Evolutionary conservation across 208 protist species (phyloP), one percentile per base, ranked within the genome.

Genomic region (Blechomonas ayalai): DNA sequence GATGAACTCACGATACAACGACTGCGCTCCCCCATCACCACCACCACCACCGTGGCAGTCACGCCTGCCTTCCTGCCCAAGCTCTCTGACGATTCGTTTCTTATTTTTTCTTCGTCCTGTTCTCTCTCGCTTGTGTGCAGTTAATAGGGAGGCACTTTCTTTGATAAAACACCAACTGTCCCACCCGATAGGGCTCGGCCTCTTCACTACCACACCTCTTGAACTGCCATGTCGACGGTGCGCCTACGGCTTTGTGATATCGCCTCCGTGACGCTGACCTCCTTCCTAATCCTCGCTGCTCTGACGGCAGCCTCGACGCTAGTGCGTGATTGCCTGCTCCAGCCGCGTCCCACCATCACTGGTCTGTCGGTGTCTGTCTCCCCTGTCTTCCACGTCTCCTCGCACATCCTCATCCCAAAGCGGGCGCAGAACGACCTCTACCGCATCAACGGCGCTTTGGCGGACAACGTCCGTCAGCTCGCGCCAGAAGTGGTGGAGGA

Each of bases 231-330:
- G 74, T 51, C 73, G 31, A 60, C 53, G n/a, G 55, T 73, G 26
- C 55, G 62, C 3, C 50, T 65, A 37, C 80, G 80, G 20, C n/a
- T 62, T 10, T 34, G 38, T 23, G 67, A 72, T 42, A 71, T 82
- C 27, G 9, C 58, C 3, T 63, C 73, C 16, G 43, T 54, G 7
- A 29, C 57, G 19, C 1, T 82, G 10, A 52, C 58, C 23, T 42
- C 54, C 19, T 50, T 65, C 16, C 52, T 81, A 26, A 0, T 66
- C 9, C 47, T 64, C 16, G 48, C 64, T 4, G 6, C 64, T 1
- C 13, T 82, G n/a, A 52, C 73, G 16, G 63, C 73, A 20, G 25
- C 12, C 28, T 52, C 52, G 1, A 82, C 61, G 20, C 50, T 82
- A 20, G 8, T 71, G n/a, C 59, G 71, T 7, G 42, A 61, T 15